phyloP scores from a whole-genome alignment of 1,139 yeast genomes.

The Dujonia santamariae region DNA sequence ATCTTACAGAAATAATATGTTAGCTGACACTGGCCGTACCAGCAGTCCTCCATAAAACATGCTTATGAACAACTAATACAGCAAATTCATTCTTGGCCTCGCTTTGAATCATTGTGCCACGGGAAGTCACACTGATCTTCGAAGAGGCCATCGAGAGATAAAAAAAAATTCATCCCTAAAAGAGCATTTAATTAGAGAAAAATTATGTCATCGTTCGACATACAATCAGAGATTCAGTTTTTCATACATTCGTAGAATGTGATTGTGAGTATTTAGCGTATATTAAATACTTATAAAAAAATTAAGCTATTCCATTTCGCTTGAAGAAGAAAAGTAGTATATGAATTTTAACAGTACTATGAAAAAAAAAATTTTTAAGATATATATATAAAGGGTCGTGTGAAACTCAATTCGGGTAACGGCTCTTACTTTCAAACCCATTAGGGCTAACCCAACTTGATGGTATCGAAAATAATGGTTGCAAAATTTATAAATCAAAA shows the following conservation, averaged over 20 bases:
- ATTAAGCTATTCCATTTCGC: neutral
- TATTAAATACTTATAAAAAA: neutral
- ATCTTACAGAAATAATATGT: conserved; percentile 26
- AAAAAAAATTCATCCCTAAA: neutral
- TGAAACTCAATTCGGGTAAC: conserved; percentile 2
- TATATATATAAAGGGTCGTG: conserved; percentile 2
- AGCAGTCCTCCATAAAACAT: conserved; percentile 8
- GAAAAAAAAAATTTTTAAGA: too few relatives aligned
- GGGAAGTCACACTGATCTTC: conserved; percentile 58
- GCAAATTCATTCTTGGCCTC: conserved; percentile 51
- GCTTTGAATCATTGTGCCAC: conserved; percentile 69
- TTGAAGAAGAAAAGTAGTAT: neutral
- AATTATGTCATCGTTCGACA: too few relatives aligned
- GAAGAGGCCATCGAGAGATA: conserved; percentile 49
- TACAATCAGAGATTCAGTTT: neutral
- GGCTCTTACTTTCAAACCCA: neutral
- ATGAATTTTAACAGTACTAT: too few relatives aligned
- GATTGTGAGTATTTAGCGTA: too few relatives aligned
- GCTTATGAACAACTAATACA: conserved; percentile 9
- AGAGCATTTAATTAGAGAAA: too few relatives aligned
- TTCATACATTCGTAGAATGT: too few relatives aligned
- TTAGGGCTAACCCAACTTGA: neutral
- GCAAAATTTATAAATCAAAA: neutral
- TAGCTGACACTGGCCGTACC: conserved; percentile 19
- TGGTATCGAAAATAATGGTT: too few relatives aligned